phyloP scores from a whole-genome alignment of 805 yeast genomes.

The Pichia deserticola region DNA sequence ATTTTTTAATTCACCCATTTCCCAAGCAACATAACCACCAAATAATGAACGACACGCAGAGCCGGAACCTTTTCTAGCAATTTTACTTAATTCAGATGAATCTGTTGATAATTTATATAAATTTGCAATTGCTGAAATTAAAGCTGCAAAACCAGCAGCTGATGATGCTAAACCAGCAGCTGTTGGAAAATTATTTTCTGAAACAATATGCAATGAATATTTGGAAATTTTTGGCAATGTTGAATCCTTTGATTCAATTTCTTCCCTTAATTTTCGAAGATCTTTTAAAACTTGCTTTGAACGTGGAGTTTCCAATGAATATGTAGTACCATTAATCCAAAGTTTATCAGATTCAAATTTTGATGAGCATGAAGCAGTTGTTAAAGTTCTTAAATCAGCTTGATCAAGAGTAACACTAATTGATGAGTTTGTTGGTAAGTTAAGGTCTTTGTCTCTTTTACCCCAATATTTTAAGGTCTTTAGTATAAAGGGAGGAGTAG shows the following conservation, averaged over 20 bases:
- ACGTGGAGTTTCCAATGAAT: conserved; percentile 55
- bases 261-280: conserved; percentile 58
- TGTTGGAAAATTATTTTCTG: conserved; percentile 96
- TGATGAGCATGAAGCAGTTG: conserved; percentile 72
- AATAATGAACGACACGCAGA: conserved; percentile 95
- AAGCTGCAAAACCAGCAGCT: conserved; percentile 98
- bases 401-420: conserved; percentile 92
- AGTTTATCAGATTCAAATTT: conserved; percentile 55
- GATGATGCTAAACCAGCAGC: conserved; percentile 98
- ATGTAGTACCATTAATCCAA: conserved; percentile 81
- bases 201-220: conserved; percentile 69
- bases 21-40: conserved; percentile 99
- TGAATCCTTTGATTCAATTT: conserved; percentile 50
- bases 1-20: conserved; percentile 70
- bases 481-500: not conserved
- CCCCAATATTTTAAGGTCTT: conserved; percentile 97
- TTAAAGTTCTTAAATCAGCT: conserved; percentile 81
- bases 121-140: conserved; percentile 81
- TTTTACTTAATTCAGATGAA: conserved; percentile 76
- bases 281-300: conserved; percentile 71
- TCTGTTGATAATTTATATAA: conserved; percentile 81
- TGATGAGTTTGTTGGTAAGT: conserved; percentile 93
- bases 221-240: conserved; percentile 53
- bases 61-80: conserved; percentile 98
- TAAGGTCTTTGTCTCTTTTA: conserved; percentile 80